phyloP scores from a whole-genome alignment of 139 green algal genomes.

The Chlorella vulgaris region DNA sequence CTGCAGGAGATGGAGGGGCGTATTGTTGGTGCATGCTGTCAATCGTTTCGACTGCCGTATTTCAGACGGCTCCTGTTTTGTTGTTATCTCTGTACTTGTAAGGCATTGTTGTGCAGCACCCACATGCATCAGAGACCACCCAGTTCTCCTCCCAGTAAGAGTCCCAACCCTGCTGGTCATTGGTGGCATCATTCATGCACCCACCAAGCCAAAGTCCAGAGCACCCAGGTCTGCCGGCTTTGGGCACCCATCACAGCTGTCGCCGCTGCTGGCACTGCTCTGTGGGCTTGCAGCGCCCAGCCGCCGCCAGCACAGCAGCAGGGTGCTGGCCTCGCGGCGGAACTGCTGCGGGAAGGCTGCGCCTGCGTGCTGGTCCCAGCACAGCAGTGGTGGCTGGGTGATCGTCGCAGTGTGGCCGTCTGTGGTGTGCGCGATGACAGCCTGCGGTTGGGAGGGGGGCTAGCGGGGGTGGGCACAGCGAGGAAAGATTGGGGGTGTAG shows the following conservation, averaged over 20 bases:
- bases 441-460: no score
- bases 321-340: background rate
- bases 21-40: no score
- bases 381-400: conserved; percentile 2
- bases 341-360: background rate
- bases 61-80: no score
- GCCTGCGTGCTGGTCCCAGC: background rate
- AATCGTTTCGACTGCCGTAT: no score
- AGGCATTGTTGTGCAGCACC: no score
- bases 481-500: no score
- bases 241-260: background rate
- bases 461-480: no score
- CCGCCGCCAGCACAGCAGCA: conserved; percentile 23
- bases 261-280: background rate
- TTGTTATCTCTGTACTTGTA: no score
- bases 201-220: conserved; percentile 6
- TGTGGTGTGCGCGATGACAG: background rate
- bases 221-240: background rate
- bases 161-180: no score
- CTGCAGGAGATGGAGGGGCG: background rate
- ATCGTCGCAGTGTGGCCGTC: background rate
- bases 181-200: no score
- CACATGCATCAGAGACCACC: no score
- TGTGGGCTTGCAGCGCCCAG: background rate
- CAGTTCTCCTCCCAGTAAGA: no score